Evolutionary conservation across 2,329 filamentous ascomycete species (phyloP), one percentile per base, ranked within the genome.

Genomic region (Diaporthe citri): DNA sequence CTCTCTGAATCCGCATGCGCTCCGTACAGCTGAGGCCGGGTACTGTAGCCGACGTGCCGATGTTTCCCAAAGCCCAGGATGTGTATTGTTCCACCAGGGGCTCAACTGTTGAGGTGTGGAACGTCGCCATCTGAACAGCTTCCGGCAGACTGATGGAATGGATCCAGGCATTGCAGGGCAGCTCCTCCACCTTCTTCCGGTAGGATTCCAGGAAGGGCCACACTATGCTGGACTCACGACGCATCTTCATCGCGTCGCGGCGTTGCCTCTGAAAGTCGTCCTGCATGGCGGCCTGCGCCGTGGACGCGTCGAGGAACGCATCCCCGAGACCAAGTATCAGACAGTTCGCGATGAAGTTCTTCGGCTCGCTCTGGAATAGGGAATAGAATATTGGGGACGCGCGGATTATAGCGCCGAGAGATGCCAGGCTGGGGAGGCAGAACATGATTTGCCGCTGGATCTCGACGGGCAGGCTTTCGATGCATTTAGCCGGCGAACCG

Each of bases 381-480:
- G 34, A 69, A 22, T 69, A 41, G 17, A 69, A 55, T 41, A 41
- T n/a, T 7, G 64, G 64, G 2, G 46, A 69, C 5, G 64, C 9
- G 9, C 48, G 34, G 15, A 69, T 69, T 1, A 55, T 2, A 20
- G 64, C 15, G 64, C 64, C 48, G n/a, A 69, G 64, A 69, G 64
- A 55, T 28, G 22, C 31, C 34, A 69, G 48, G n/a, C 48, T 55
- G 2, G 64, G 64, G 25, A 69, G 31, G 34, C 46, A 69, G 15
- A 69, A 22, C n/a, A 69, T 69, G 8, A 69, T 69, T 20, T 69
- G 46, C 48, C 64, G 46, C 34, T 69, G 31, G 34, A 69, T 69
- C 34, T 69, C 64, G n/a, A 28, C 64, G 7, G 64, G 64, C 64
- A 69, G 46, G 15, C 9, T 55, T 8, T 69, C 64, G 17, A 69